Base-by-base conservation (phyloP, 805 yeast genomes). In the Citeromyces matritensis region DNA sequence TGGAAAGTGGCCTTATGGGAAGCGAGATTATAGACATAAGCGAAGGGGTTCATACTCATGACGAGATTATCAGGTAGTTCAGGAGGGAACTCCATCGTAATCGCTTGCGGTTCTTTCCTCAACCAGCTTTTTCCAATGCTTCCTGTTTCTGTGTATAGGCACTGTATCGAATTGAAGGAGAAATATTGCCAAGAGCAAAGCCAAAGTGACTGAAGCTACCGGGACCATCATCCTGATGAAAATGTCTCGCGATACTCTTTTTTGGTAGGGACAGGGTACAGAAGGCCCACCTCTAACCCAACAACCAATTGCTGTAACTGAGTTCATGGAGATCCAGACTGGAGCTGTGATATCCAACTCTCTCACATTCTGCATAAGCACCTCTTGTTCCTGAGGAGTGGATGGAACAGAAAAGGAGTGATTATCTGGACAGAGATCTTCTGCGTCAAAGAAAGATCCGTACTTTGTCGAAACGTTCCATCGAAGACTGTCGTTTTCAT, bases 41-140 rank as follows among this genome's bases (percentile, higher is more conserved):
- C 27, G 85, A 76, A 47, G 80, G 80, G 0, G 58, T 72, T 1
- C 45, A 45, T 36, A 42, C 35, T 26, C 37, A 41, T 25, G 39
- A 43, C 29, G 45, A 43, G 27, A 36, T 36, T 7, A 45, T 53
- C 24, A 38, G 58, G 28, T 53, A 37, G 37, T 15, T 24, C 46
- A 84, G 3, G 84, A 70, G 9, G 96, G 95, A 6, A 83, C 88
- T 4, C 95, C 95, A 49, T 86, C 95, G 41, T 69, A 73, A 36
- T 80, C 91, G 30, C 70, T 55, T 38, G 70, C 69, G 23, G 73
- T 58, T 35, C 63, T 63, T 39, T 70, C 69, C 31, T 69, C 69
- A 24, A 67, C 50, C 6, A 75, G 46, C 32, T 60, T 64, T 42
- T 65, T 69, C 76, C 88, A 74, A 36, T 73, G 62, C 37, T 66